Evolutionary conservation across 1,139 yeast genomes (phyloP).

Genomic region (Nakaseomyces delphensis): DNA sequence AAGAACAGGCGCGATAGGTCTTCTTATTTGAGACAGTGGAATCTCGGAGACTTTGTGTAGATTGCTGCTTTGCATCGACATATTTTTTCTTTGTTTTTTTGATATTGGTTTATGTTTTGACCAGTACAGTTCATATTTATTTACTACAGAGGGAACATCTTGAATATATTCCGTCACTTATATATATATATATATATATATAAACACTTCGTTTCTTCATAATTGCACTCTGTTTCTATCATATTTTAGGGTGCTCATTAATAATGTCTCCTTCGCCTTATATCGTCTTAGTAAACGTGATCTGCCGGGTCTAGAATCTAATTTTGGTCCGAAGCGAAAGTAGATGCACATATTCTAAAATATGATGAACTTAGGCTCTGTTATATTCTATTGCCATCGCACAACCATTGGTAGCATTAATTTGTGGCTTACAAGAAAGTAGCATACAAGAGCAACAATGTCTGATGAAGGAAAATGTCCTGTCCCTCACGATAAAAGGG

Average conservation of each 20-base stretch:
- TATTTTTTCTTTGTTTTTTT: slow-evolving; percentile 10
- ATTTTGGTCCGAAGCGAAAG: no score
- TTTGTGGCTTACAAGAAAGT: not conserved
- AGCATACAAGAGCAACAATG: not conserved
- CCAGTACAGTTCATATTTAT: not conserved
- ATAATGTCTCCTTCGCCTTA: no score
- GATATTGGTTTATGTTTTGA: not conserved
- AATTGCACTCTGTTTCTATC: not conserved
- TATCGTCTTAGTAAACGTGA: not conserved
- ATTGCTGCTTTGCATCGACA: slow-evolving; percentile 43
- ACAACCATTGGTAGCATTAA: not conserved
- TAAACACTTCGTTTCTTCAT: no score
- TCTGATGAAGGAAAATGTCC: slow-evolving; percentile 45
- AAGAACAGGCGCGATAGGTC: slow-evolving; percentile 80
- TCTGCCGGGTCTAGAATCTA: not conserved
- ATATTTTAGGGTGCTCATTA: no score
- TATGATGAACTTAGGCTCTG: no score
- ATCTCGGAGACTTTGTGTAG: slow-evolving; percentile 43
- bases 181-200: not conserved
- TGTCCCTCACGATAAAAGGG: slow-evolving; percentile 54
- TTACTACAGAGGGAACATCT: not conserved
- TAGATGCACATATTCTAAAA: no score
- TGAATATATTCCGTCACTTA: not conserved
- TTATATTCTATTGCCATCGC: no score
- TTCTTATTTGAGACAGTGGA: slow-evolving; percentile 54